Evolutionary conservation across 306 rosid species (phyloP), one percentile per base, ranked within the genome.

Genomic region (Trifolium pratense): DNA sequence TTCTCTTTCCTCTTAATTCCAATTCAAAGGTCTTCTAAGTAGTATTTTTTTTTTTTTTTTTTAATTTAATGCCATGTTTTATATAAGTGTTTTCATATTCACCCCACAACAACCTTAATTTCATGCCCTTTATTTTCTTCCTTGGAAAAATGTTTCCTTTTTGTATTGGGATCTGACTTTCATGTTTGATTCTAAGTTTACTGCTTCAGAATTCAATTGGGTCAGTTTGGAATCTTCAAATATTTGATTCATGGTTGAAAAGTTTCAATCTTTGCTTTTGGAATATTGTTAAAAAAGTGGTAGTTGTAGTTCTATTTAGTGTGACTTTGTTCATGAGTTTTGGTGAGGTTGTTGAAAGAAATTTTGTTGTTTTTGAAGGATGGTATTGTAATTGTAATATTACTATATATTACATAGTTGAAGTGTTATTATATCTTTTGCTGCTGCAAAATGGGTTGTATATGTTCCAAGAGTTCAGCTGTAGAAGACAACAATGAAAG

Each of bases 371-470:
- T 66, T 29, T 61, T 74, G 66, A 78, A 74, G 71, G 45, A 26
- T 74, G 53, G 66, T 31, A 57, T 13, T 26, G 51, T 18, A 34
- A n/a, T 64, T 52, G 21, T 68, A 5, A 56, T 39, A 55, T 10
- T 40, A 17, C 63, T 49, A 20, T 68, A 25, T 43, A 43, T 52
- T 18, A 52, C 25, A 52, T 64, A 70, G 79, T 29, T 62, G 55
- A 32, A 59, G 72, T 70, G 20, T 16, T 71, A 15, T 7, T 51
- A 7, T 51, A 51, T 62, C 57, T 79, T n/a, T n/a, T 60, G 61
- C 25, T 74, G 25, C 63, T 74, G 17, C 86, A 84, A 76, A 29
- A 94, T 94, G 99, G 99, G 99, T 45, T 84, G 92, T 60, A 20
- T 78, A 11, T 80, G 73, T 86, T 79, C 90, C 17, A 94, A 88